Conservation (phyloP, 129 eudicot species). For the Artemisia tridentata region DNA sequence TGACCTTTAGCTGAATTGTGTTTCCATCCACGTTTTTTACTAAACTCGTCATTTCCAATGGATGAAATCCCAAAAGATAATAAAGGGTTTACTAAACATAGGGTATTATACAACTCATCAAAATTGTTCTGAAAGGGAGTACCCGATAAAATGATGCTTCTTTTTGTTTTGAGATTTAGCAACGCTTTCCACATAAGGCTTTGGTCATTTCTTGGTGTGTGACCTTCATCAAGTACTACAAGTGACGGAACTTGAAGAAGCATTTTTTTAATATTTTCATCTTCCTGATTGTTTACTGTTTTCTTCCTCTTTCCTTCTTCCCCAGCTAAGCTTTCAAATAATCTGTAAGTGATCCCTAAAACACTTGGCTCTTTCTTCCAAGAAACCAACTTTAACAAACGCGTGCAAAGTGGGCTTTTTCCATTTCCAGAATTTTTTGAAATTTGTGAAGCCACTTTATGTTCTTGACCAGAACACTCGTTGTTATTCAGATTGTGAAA, state of each 20-base stretch:
- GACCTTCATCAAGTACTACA: slow-evolving; percentile 90
- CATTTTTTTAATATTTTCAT: slow-evolving; percentile 27
- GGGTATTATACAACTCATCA: slow-evolving; percentile 55
- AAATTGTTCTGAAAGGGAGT: slow-evolving; percentile 88
- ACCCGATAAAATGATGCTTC: slow-evolving; percentile 67
- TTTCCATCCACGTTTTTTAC: slow-evolving; percentile 26
- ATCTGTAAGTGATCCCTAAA: slow-evolving; percentile 60
- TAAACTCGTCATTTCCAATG: slow-evolving; percentile 1
- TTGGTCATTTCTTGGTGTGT: slow-evolving; percentile 63
- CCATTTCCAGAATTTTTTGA: slow-evolving; percentile 38
- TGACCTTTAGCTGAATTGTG: slow-evolving; percentile 25
- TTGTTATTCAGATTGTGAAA: slow-evolving; percentile 35
- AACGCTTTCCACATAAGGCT: slow-evolving; percentile 56
- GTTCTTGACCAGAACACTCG: slow-evolving; percentile 36
- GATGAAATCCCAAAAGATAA: slow-evolving; percentile 30
- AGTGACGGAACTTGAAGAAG: slow-evolving; percentile 55
- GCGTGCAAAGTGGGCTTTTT: slow-evolving; percentile 1
- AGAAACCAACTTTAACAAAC: slow-evolving; percentile 43
- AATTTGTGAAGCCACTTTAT: slow-evolving; percentile 12
- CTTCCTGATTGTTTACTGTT: background rate
- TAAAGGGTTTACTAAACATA: slow-evolving; percentile 56
- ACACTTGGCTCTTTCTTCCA: slow-evolving; percentile 60
- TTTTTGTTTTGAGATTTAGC: slow-evolving; percentile 50
- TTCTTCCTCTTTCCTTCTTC: slow-evolving; percentile 31
- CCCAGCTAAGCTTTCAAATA: slow-evolving; percentile 55